Evolutionary conservation across 1,139 yeast genomes (phyloP), one percentile per base, ranked within the genome.

Genomic region (Lodderomyces orthopsilosis): DNA sequence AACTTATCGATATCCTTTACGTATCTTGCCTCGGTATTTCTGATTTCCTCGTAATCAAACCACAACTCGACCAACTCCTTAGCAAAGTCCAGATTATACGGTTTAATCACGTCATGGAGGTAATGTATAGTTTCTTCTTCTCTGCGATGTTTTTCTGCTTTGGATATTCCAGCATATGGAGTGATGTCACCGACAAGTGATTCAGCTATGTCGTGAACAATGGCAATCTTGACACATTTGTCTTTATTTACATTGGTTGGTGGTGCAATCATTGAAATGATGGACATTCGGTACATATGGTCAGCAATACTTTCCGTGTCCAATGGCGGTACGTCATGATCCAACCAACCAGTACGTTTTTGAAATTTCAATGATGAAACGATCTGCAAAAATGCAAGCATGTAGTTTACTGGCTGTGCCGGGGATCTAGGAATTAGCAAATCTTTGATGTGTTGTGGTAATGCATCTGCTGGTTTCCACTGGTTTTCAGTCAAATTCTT

Each of bases 241-340:
- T 53, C 66, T 34, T 62, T 58, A 47, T 64, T 62, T 37, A 70
- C 63, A 12, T 61, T 55, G 7, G 50, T 47, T 13, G 86, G 84
- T n/a, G 86, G 84, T 35, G 87, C 75, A 28, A 88, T 65, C 85
- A 91, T 79, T 19, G 95, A 74, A 43, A 91, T 81, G 37, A 91
- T 72, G 4, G 91, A 82, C 98, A 94, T 93, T 48, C 99, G 77
- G 61, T 93, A 93, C 98, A 93, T 93, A 63, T 93, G 99, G 63
- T 93, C 98, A 14, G 91, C 77, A 45, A 93, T 91, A 41, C 91
- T 82, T 63, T 93, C 94, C 1, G 77, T 75, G 23, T 65, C 56
- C 1, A 53, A 58, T 8, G 63, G 59, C 0, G 80, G 75, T 27
- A 93, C 74, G 12, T 79, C 80, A 56, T 81, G 80, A 56, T 90